phyloP scores from a whole-genome alignment of 2,329 filamentous ascomycete genomes.

The Juglanconis oblonga region DNA sequence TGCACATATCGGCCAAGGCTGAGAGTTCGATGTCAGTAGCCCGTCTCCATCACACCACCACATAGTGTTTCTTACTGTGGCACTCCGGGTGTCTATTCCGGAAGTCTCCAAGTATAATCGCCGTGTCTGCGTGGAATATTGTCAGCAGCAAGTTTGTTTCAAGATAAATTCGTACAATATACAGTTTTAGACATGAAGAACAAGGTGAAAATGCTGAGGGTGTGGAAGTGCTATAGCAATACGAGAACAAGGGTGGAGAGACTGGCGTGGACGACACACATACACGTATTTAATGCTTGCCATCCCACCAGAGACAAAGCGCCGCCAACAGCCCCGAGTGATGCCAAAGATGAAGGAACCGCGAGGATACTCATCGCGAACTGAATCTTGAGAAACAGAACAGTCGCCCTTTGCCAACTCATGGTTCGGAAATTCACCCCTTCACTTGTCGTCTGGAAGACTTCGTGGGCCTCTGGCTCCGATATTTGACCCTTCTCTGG shows the following conservation, averaged over 20 bases:
- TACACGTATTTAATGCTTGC: not conserved
- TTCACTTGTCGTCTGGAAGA: slow-evolving; percentile 25
- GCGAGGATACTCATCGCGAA: slow-evolving; percentile 27
- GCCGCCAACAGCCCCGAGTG: slow-evolving; percentile 29
- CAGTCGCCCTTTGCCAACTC: slow-evolving; percentile 37
- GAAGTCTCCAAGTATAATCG: not conserved
- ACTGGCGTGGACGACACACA: not conserved
- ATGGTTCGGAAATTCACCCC: slow-evolving; percentile 29
- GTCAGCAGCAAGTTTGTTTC: too few relatives aligned
- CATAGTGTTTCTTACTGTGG: not conserved
- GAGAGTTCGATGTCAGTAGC: not conserved
- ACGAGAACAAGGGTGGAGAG: not conserved
- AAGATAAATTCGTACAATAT: not conserved
- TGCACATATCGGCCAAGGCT: not conserved
- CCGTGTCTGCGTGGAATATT: not conserved
- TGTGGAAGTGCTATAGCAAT: too few relatives aligned
- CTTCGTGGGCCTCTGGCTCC: slow-evolving; percentile 16
- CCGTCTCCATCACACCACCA: not conserved
- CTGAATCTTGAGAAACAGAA: slow-evolving; percentile 37
- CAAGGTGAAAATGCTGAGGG: too few relatives aligned
- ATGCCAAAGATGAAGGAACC: slow-evolving; percentile 19
- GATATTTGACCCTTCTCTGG: not conserved
- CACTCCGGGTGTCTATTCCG: not conserved
- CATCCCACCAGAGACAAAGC: slow-evolving; percentile 32
- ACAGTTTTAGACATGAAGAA: too few relatives aligned